Conservation (phyloP, 345 rosid genomes). For the Gossypium bickii region DNA sequence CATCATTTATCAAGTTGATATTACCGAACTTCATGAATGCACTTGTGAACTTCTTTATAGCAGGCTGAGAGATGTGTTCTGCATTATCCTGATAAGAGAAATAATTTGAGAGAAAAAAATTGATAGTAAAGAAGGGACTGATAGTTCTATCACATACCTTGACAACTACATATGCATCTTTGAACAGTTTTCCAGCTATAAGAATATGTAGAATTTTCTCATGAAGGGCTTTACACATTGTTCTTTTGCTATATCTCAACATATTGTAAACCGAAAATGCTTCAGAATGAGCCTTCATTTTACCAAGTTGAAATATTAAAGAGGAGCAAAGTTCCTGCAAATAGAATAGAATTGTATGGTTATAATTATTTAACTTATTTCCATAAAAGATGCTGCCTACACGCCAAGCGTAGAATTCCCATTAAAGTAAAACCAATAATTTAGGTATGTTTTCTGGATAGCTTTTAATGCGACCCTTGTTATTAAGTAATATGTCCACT, state of each 20-base stretch:
- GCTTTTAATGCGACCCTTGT: background rate
- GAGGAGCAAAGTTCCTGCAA: constrained; percentile 71
- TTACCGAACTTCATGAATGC: constrained; percentile 61
- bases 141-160: constrained; percentile 45
- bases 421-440: background rate
- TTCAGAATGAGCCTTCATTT: constrained; percentile 58
- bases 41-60: constrained; percentile 60
- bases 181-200: constrained; percentile 63
- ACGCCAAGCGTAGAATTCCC: background rate
- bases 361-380: background rate
- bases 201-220: constrained; percentile 79
- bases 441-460: background rate
- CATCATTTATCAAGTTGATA: constrained; percentile 73
- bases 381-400: background rate
- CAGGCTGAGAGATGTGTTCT: constrained; percentile 54
- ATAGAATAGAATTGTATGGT: constrained; percentile 12
- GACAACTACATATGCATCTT: constrained; percentile 82
- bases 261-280: constrained; percentile 72
- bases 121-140: background rate
- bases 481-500: background rate
- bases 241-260: constrained; percentile 72
- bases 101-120: background rate
- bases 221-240: constrained; percentile 74
- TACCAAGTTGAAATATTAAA: constrained; percentile 70
- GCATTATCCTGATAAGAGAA: constrained; percentile 56